These are phyloP conservation scores for Phytophthora cactorum DNA, from an alignment of 352 stramenopile species.

Conservation along the genomic window DNA sequence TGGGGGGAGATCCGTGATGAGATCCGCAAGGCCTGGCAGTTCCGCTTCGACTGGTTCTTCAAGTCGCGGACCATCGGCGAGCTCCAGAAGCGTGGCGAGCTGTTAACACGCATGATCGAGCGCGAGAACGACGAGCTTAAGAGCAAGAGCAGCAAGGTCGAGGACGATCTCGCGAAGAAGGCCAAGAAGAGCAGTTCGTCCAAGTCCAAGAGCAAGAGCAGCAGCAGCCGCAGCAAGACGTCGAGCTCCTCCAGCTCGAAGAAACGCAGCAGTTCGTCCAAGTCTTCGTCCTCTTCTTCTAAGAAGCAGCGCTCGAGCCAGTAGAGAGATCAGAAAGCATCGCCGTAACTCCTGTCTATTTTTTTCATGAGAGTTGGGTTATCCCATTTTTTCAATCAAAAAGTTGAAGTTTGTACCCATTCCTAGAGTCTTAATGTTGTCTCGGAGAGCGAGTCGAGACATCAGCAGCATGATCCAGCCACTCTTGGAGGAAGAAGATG, in stretches of 20 bases:
- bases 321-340: conserved; percentile 26
- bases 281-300: conserved; percentile 47
- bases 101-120: conserved; percentile 96
- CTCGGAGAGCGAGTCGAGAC: conserved; percentile 7
- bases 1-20: conserved; percentile 98
- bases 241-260: conserved; percentile 62
- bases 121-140: conserved; percentile 92
- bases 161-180: conserved; percentile 83
- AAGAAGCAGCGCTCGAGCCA: conserved; percentile 79
- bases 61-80: conserved; percentile 98
- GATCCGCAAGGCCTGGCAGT: conserved; percentile 98
- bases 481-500: conserved; percentile 33
- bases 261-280: conserved; percentile 74
- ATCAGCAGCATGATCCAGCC: conserved; percentile 27
- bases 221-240: conserved; percentile 55
- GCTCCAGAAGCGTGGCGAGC: conserved; percentile 96
- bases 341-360: conserved; percentile 35
- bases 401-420: conserved; percentile 26
- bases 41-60: conserved; percentile 99
- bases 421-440: conserved; percentile 17
- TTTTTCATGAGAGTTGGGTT: conserved; percentile 19
- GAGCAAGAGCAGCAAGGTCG: conserved; percentile 72
- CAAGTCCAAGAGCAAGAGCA: conserved; percentile 65
- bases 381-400: conserved; percentile 3
- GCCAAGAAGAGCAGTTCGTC: conserved; percentile 67